Conservation (phyloP, 225 moss, liverwort and hornwort genomes). For the Straminergon stramineum region DNA sequence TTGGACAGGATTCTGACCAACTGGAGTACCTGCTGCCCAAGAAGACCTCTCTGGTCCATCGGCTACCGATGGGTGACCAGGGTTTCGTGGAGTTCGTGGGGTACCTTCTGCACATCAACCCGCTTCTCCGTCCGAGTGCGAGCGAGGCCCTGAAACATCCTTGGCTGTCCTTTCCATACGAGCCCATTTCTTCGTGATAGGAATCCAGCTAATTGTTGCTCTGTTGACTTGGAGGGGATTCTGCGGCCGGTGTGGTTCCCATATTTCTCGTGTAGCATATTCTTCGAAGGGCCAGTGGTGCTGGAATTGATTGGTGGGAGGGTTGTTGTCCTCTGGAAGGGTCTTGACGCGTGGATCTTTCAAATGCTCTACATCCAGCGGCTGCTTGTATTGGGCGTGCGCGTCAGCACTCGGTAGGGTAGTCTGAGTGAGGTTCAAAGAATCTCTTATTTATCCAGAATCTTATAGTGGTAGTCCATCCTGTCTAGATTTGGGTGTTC, state of each 20-base stretch:
- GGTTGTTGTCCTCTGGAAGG: conserved; percentile 1
- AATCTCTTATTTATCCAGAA: conserved; percentile 17
- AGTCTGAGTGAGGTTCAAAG: conserved; percentile 29
- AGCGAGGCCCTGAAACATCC: conserved; percentile 83
- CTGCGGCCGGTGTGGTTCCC: background rate
- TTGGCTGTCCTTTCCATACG: conserved; percentile 94
- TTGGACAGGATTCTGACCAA: conserved; percentile 70
- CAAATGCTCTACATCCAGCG: background rate
- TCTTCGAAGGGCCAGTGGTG: conserved; percentile 2
- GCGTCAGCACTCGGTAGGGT: background rate
- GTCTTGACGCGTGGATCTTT: conserved; percentile 5
- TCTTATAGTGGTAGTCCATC: background rate
- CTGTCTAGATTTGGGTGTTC: background rate
- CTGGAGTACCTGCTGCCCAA: conserved; percentile 78
- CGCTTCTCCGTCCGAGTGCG: conserved; percentile 66
- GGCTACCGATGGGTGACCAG: conserved; percentile 96
- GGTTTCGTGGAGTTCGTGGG: conserved; percentile 93
- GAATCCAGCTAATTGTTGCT: background rate
- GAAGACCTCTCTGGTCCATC: conserved; percentile 81
- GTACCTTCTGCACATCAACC: conserved; percentile 67
- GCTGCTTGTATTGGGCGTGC: background rate
- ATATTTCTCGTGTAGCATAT: conserved; percentile 26
- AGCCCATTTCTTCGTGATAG: conserved; percentile 64
- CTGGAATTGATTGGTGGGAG: conserved; percentile 2
- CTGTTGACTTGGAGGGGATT: background rate